A percentile compares a stretch with the other conserved stretches of the same genome.
Conservation (phyloP, 331 rosid species). For the Acacia pycnantha region DNA sequence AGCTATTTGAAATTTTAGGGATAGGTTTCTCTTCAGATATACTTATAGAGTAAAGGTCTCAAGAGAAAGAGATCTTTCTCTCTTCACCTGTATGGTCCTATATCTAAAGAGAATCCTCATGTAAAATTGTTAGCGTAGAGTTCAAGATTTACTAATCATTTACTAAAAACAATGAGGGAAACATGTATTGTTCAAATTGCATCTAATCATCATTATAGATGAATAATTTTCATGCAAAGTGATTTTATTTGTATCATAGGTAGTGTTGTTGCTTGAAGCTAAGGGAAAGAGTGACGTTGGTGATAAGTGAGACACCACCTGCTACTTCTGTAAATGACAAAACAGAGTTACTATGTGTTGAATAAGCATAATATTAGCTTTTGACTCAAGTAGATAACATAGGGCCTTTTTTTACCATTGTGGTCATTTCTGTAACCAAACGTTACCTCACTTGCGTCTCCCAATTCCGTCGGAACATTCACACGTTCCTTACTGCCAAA, state of each 20-base stretch:
- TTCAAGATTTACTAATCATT: background rate
- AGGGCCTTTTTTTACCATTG: background rate
- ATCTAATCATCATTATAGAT: background rate
- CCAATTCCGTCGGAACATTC: background rate
- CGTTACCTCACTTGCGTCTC: background rate
- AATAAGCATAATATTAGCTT: background rate
- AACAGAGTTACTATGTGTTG: background rate
- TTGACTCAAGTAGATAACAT: background rate
- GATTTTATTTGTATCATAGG: background rate
- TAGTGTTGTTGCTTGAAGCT: constrained; percentile 12
- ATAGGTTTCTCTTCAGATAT: too few species aligned
- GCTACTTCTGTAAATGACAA: background rate
- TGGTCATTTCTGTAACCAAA: background rate
- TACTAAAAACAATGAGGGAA: background rate
- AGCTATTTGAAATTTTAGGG: background rate
- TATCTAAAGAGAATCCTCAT: background rate
- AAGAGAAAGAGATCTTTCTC: background rate
- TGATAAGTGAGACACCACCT: constrained; percentile 18
- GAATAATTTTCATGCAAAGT: background rate
- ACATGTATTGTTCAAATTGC: background rate
- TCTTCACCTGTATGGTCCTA: too few species aligned
- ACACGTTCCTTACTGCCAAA: background rate
- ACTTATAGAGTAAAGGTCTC: too few species aligned
- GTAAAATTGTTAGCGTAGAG: background rate
- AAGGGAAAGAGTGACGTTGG: constrained; percentile 23